Conservation (phyloP, 805 yeast genomes). For the Sungouiella thailandica region DNA sequence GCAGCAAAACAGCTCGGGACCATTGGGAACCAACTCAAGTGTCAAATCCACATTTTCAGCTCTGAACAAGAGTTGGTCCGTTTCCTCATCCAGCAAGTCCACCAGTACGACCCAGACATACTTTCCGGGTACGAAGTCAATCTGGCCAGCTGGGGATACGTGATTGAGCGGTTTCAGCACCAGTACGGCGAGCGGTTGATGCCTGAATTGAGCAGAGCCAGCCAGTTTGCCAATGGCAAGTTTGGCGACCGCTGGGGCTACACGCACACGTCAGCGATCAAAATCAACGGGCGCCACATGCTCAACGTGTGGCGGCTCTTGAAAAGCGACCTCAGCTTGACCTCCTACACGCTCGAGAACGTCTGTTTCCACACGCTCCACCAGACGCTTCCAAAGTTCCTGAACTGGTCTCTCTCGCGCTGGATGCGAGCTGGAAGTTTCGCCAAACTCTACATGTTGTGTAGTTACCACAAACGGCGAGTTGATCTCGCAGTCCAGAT, state of each 20-base stretch:
- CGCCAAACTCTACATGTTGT: constrained; percentile 27
- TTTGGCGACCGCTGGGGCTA: constrained; percentile 75
- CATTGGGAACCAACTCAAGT: constrained; percentile 3
- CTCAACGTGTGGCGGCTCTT: constrained; percentile 81
- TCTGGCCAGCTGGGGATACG: constrained; percentile 82
- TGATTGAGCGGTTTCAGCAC: constrained; percentile 56
- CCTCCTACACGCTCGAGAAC: constrained; percentile 72
- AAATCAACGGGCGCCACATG: constrained; percentile 75
- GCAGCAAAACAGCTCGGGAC: neutral
- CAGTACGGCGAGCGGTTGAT: constrained; percentile 49
- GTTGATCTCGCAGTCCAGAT: constrained; percentile 42
- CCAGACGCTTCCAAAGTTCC: constrained; percentile 59
- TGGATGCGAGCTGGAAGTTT: constrained; percentile 36
- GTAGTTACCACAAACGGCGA: constrained; percentile 44
- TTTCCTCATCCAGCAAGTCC: constrained; percentile 50
- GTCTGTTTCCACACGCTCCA: constrained; percentile 66
- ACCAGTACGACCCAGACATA: constrained; percentile 78
- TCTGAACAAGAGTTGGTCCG: constrained; percentile 59
- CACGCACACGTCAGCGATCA: constrained; percentile 66
- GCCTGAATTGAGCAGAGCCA: constrained; percentile 59
- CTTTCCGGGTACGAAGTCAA: constrained; percentile 82
- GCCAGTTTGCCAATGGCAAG: constrained; percentile 43
- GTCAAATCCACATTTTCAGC: constrained; percentile 2
- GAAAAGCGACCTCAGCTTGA: constrained; percentile 55
- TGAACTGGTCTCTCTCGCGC: constrained; percentile 41